phyloP scores from a whole-genome alignment of 2,329 filamentous ascomycete genomes.

The Plectosphaerella sp. region DNA sequence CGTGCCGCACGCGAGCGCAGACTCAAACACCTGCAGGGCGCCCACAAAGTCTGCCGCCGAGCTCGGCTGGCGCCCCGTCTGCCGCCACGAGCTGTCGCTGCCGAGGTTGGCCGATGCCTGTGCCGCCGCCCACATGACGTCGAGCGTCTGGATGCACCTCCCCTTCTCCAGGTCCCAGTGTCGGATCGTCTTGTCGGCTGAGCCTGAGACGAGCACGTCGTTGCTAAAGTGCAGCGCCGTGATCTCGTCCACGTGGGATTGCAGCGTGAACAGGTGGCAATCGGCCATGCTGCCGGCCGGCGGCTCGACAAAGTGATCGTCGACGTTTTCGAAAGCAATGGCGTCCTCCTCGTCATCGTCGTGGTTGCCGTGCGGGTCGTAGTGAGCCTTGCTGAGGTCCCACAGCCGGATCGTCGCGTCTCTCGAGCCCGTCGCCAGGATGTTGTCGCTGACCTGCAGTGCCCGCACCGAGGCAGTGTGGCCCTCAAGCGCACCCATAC shows the following conservation, averaged over 20 bases:
- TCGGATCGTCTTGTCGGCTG: slow-evolving; percentile 91
- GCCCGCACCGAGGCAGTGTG: slow-evolving; percentile 91
- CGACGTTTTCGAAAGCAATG: slow-evolving; percentile 68
- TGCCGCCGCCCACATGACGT: slow-evolving; percentile 96
- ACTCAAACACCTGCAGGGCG: slow-evolving; percentile 91
- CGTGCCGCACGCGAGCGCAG: slow-evolving; percentile 90
- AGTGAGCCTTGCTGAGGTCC: slow-evolving; percentile 87
- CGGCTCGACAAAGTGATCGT: slow-evolving; percentile 64
- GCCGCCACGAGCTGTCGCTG: slow-evolving; percentile 66
- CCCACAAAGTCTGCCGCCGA: slow-evolving; percentile 86
- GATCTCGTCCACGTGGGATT: slow-evolving; percentile 89
- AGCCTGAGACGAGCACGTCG: slow-evolving; percentile 89
- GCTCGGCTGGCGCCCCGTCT: slow-evolving; percentile 61
- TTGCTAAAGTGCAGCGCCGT: slow-evolving; percentile 89
- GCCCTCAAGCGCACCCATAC: slow-evolving; percentile 86
- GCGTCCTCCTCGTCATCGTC: slow-evolving; percentile 61
- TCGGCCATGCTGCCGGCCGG: slow-evolving; percentile 80
- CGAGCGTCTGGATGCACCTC: slow-evolving; percentile 94
- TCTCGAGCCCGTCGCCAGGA: slow-evolving; percentile 89
- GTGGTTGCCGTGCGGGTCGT: slow-evolving; percentile 64
- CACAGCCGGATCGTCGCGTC: slow-evolving; percentile 92
- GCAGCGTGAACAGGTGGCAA: slow-evolving; percentile 81
- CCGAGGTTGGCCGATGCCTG: slow-evolving; percentile 72
- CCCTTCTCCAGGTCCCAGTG: slow-evolving; percentile 98
- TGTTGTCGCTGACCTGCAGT: slow-evolving; percentile 91